Percentiles rank a stretch among this genome's conserved stretches.
These are phyloP conservation scores for Exophiala sideris DNA, from an alignment of 2,329 filamentous ascomycete species.

Conservation along the genomic window DNA sequence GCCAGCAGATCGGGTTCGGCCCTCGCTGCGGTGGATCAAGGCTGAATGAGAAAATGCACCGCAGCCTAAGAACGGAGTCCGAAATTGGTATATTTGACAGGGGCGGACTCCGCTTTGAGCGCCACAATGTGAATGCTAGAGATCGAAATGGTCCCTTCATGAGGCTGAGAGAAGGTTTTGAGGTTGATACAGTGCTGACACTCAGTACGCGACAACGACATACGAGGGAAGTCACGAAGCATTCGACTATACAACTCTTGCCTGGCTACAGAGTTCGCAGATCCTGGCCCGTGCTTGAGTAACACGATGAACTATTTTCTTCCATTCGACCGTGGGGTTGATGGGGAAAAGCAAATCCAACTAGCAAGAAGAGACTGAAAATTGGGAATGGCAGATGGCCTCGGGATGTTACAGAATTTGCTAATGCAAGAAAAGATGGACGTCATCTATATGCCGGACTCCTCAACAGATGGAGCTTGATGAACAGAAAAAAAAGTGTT, in stretches of 20 bases:
- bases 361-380: neutral
- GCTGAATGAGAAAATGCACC: neutral
- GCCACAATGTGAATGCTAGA: constrained; percentile 8
- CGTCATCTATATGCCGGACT: constrained; percentile 10
- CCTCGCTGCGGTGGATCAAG: constrained; percentile 5
- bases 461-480: constrained; percentile 10
- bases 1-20: neutral
- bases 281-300: neutral
- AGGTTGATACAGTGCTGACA: neutral
- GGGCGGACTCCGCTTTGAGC: constrained; percentile 18
- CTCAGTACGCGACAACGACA: constrained; percentile 2
- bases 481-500: constrained; percentile 13
- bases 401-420: constrained; percentile 10
- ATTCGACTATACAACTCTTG: constrained; percentile 8
- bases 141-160: constrained; percentile 7
- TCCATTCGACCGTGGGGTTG: constrained; percentile 13
- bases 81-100: constrained; percentile 19
- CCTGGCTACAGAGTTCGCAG: neutral
- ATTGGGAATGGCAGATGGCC: neutral
- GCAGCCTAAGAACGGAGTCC: constrained; percentile 20
- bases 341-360: constrained; percentile 6
- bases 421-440: constrained; percentile 1
- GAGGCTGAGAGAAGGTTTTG: constrained; percentile 18
- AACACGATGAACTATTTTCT: neutral
- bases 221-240: constrained; percentile 4